Percentiles rank a stretch among this genome's conserved stretches.
phyloP scores from a whole-genome alignment of 78 protist genomes.

The Diacronema lutheri region DNA sequence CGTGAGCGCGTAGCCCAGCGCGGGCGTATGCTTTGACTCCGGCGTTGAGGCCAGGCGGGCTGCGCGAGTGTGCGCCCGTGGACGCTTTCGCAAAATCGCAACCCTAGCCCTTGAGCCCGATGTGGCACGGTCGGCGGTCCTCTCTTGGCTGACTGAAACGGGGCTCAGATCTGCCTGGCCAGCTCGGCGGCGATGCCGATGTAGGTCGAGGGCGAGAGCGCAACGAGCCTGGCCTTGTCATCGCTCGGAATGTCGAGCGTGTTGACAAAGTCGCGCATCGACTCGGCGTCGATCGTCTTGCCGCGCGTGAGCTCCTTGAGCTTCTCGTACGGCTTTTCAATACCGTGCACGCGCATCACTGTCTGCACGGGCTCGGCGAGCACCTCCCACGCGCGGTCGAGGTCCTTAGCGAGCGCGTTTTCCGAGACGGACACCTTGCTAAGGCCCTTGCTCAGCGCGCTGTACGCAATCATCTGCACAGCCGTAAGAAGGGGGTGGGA shows the following conservation, averaged over 20 bases:
- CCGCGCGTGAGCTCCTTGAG: slow-evolving; percentile 42
- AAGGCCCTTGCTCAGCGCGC: slow-evolving; percentile 64
- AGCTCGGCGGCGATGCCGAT: not conserved
- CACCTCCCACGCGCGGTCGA: slow-evolving; percentile 79
- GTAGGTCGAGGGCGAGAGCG: not conserved
- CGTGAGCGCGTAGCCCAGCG: too few species aligned
- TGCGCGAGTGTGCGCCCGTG: too few species aligned
- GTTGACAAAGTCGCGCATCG: not conserved
- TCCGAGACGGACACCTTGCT: slow-evolving; percentile 48
- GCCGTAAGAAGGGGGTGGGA: too few species aligned
- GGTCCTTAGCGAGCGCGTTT: not conserved
- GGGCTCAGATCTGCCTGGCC: not conserved
- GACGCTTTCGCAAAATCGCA: too few species aligned
- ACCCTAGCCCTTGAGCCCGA: too few species aligned
- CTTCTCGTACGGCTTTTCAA: slow-evolving; percentile 26
- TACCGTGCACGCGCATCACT: slow-evolving; percentile 49
- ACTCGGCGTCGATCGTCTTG: not conserved
- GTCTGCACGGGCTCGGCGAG: slow-evolving; percentile 83
- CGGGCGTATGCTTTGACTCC: too few species aligned
- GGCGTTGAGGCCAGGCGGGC: too few species aligned
- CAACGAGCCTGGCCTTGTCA: not conserved
- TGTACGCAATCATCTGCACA: slow-evolving; percentile 48
- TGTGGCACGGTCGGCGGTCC: too few species aligned
- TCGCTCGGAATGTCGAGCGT: slow-evolving; percentile 8
- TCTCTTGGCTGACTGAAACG: too few species aligned